phyloP scores from a whole-genome alignment of 2,329 filamentous ascomycete species.

The Sclerotinia glacialis region DNA sequence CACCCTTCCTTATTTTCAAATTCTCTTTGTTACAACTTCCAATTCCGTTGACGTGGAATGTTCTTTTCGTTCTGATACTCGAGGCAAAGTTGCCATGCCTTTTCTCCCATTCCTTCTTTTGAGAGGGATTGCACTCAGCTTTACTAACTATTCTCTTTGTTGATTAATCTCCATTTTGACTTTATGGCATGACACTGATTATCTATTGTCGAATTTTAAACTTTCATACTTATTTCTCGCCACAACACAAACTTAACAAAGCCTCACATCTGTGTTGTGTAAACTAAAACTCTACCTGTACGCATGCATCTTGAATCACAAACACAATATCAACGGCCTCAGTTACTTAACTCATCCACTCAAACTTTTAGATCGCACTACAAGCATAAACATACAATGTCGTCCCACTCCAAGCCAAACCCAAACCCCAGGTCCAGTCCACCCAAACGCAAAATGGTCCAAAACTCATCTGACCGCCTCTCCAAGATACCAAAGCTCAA shows the following conservation, averaged over 20 bases:
- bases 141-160: conserved; percentile 11
- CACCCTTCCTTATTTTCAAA: background rate
- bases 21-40: background rate
- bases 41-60: conserved; percentile 5
- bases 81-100: background rate
- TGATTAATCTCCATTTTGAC: background rate
- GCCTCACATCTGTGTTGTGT: background rate
- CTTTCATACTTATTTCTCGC: background rate
- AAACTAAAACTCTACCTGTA: background rate
- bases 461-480: conserved; percentile 4
- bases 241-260: background rate
- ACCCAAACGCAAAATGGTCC: conserved; percentile 9
- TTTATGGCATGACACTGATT: background rate
- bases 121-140: background rate
- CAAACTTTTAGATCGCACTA: background rate
- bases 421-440: background rate
- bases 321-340: background rate
- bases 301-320: background rate
- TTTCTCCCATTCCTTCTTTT: background rate
- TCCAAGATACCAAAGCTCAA: conserved; percentile 10
- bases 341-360: background rate
- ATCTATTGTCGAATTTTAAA: background rate
- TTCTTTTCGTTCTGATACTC: conserved; percentile 2
- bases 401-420: background rate
- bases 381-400: background rate